Evolutionary conservation across 2,329 filamentous ascomycete species (phyloP).

Genomic region (Apiospora arundinis): DNA sequence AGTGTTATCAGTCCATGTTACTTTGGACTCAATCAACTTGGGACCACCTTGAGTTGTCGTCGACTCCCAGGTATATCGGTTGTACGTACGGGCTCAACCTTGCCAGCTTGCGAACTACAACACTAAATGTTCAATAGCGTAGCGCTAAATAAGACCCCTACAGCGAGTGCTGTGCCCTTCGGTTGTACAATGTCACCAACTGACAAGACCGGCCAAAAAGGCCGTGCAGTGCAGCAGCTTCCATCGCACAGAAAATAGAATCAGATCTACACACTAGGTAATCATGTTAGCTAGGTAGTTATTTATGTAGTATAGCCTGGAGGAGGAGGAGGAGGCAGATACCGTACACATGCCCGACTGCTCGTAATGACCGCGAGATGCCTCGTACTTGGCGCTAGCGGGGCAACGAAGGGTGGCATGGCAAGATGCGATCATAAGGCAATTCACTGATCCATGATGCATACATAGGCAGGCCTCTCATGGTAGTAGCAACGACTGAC

Average conservation of each 20-base stretch:
- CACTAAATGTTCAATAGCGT: conserved; percentile 7
- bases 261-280: background rate
- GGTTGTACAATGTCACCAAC: conserved; percentile 10
- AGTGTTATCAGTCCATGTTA: background rate
- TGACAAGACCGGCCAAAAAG: background rate
- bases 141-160: background rate
- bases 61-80: background rate
- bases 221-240: background rate
- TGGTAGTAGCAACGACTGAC: background rate
- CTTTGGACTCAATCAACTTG: background rate
- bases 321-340: background rate
- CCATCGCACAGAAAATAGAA: background rate
- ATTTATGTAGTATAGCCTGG: no score
- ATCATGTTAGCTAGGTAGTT: no score
- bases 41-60: background rate
- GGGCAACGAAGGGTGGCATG: conserved; percentile 1
- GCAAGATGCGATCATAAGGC: background rate
- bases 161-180: background rate
- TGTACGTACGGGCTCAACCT: background rate
- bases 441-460: background rate
- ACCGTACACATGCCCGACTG: background rate
- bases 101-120: background rate
- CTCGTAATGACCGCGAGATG: background rate
- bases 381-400: background rate
- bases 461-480: background rate